Base-by-base conservation (phyloP, 495 filamentous ascomycete genomes). In the Aspergillus biplanus region DNA sequence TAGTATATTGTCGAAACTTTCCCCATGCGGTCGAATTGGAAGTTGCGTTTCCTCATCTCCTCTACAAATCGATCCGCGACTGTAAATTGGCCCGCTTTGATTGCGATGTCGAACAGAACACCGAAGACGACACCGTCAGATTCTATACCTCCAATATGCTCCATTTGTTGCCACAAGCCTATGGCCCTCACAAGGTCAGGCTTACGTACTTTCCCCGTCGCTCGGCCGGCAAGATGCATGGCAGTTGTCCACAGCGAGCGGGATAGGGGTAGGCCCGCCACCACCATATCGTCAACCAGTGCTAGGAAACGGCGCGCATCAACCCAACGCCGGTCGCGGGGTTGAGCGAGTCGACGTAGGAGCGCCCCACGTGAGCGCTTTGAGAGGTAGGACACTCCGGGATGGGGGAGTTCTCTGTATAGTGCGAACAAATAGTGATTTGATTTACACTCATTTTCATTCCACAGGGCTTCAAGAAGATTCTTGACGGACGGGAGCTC, bases 91-190 rank as follows among this genome's bases (percentile, higher is more conserved):
- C 89, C 87, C 2, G 92, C 86, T 73, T 93, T 96, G 50, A 90
- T 85, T 34, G 94, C 93, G 15, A 91, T 83, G 69, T 97, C 91
- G 65, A 97, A 97, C 33, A 99, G 85, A 58, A 96, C 90, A 73
- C 91, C 94, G 79, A 98, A 97, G 3, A 93, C 94, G 11, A 90
- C 87, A 35, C 83, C 79, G 65, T 86, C 90, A 35, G 80, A 83
- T 63, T 77, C 68, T n/a, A 92, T 73, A 6, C 84, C 82, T 16
- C 86, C 86, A n/a, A 85, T 73, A 33, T 83, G 75, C 73, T 98
- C 95, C 89, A 97, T 97, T 66, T 92, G 85, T 59, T 86, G 86
- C 92, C 93, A 98, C n/a, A 95, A 75, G 35, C 87, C 81, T 16
- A 98, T 84, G 2, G 92, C 90, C 27, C 85, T 77, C 59, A 90